These are phyloP conservation scores for Colletotrichum eleusines DNA, from an alignment of 2,329 filamentous ascomycete genomes.

Conservation along the genomic window DNA sequence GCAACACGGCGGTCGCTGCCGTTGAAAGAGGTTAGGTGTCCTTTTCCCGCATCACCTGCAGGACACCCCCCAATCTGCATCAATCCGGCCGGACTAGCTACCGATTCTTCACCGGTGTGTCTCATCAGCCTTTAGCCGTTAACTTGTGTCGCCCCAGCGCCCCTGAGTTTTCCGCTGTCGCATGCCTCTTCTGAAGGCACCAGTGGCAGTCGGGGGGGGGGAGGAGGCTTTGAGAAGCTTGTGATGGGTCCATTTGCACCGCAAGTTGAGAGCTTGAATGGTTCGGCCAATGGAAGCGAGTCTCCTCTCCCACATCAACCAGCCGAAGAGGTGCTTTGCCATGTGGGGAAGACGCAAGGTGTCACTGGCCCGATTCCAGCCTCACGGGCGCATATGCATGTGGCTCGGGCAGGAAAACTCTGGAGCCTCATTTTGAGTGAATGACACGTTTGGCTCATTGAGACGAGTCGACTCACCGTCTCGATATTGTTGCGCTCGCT, in stretches of 20 bases:
- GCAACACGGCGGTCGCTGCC: constrained; percentile 17
- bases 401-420: constrained; percentile 36
- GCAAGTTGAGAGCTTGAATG: background rate
- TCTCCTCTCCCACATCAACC: background rate
- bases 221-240: background rate
- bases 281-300: constrained; percentile 8
- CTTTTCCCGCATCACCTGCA: constrained; percentile 28
- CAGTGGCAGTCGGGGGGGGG: background rate
- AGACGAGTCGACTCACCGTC: background rate
- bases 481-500: background rate
- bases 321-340: constrained; percentile 27
- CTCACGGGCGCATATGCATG: constrained; percentile 27
- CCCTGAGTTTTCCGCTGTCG: background rate
- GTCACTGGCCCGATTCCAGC: constrained; percentile 31
- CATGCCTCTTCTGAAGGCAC: background rate
- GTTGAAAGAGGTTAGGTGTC: constrained; percentile 37
- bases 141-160: background rate
- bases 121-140: constrained; percentile 13
- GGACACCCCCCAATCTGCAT: constrained; percentile 20
- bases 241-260: background rate
- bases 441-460: background rate
- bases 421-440: constrained; percentile 21
- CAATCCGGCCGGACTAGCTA: constrained; percentile 20
- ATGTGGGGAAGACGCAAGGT: constrained; percentile 33
- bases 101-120: constrained; percentile 35